Conservation (phyloP, 768 basidiomycete genomes). For the Hemileccinum rubropunctum region DNA sequence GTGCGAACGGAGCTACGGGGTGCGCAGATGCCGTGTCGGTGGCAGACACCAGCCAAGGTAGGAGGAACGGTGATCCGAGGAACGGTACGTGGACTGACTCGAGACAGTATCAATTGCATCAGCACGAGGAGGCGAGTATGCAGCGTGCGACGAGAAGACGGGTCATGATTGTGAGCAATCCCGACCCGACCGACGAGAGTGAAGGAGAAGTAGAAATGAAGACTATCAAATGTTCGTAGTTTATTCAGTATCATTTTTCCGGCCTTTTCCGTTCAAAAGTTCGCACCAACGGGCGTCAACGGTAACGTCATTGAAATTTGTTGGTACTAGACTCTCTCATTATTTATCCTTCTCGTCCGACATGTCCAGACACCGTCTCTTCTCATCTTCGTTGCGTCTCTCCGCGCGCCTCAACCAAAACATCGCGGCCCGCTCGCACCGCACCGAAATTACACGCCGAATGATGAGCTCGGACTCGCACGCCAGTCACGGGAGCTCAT, state of each 20-base stretch:
- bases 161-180: conserved; percentile 30
- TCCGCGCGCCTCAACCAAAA: conserved; percentile 4
- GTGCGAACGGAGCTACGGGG: conserved; percentile 6
- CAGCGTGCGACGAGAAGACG: conserved; percentile 23
- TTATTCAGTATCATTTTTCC: too few relatives aligned
- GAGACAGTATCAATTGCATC: conserved; percentile 9
- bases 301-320: conserved; percentile 30
- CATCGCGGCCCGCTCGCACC: conserved; percentile 12
- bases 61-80: neutral
- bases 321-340: conserved; percentile 5
- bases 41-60: conserved; percentile 21
- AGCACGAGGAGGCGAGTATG: conserved; percentile 11
- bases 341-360: conserved; percentile 12
- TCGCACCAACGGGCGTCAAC: conserved; percentile 18
- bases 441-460: conserved; percentile 19
- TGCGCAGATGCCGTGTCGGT: conserved; percentile 3
- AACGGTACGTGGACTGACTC: conserved; percentile 5
- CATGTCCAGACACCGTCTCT: conserved; percentile 26
- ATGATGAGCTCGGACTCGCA: conserved; percentile 27
- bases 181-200: conserved; percentile 28
- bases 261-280: conserved; percentile 27
- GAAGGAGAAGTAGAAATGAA: conserved; percentile 22
- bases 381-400: conserved; percentile 17
- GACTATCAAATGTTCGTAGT: conserved; percentile 2
- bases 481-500: conserved; percentile 14